Base-by-base conservation (phyloP, 495 filamentous ascomycete genomes). In the Neurospora sp. region DNA sequence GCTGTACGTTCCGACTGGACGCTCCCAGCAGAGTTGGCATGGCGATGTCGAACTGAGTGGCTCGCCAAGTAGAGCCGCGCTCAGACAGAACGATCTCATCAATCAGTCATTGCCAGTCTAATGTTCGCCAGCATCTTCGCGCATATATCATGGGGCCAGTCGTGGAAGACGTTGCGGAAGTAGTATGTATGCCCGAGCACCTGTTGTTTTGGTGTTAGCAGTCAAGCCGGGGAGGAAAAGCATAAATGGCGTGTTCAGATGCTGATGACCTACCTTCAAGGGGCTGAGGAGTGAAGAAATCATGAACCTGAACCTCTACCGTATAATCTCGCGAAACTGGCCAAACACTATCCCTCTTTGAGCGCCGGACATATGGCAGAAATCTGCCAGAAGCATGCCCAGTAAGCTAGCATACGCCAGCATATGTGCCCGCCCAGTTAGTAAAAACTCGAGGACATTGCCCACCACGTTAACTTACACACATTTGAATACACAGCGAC, bases 111-210 rank as follows among this genome's bases (percentile, higher is more conserved):
- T 27, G 82, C 80, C 20, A 61, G 72, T n/a, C 74, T 77, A 31
- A 82, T 70, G 14, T 81, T 77, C 70, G 77, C 74, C 20, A 88
- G 74, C 40, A 87, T 84, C 20, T 73, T 74, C 4, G 80, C 42
- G 39, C 78, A 80, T 69, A 83, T 80, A 20, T 81, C 79, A 68
- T 86, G 80, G 0, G 82, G 75, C 75, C 77, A 83, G 75, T 87
- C 82, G 72, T 87, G 85, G 9, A 88, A 71, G 20, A 87, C 76
- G 38, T 80, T 77, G 22, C 84, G 83, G 40, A 86, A 71, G 71
- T 86, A 87, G 71, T 87, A 87, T 0, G 77, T 87, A 87, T 0
- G 77, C 77, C 18, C 80, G 80, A 3, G 86, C 81, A 31, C 81
- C 83, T 78, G 69, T 73, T 14, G 73, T 35, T 78, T 10, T 47